phyloP scores from a whole-genome alignment of 495 filamentous ascomycete genomes.

The Wilcoxina mikolae region DNA sequence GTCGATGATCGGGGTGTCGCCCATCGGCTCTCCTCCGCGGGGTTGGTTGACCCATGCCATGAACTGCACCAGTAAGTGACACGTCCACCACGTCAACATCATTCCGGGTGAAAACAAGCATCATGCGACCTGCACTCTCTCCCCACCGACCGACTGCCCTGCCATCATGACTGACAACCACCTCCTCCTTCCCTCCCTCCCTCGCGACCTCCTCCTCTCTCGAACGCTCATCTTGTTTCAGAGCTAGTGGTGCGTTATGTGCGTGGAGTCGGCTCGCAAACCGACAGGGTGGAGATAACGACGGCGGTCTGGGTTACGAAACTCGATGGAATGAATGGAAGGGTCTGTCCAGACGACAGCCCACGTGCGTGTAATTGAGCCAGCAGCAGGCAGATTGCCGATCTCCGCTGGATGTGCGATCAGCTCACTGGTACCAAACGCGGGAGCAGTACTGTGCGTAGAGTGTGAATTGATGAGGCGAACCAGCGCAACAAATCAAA shows the following conservation, averaged over 20 bases:
- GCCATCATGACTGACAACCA: too few relatives aligned
- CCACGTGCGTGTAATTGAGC: neutral
- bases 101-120: slow-evolving; percentile 5
- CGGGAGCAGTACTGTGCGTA: too few relatives aligned
- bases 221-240: too few relatives aligned
- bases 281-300: slow-evolving; percentile 6
- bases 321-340: neutral
- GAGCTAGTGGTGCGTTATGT: neutral
- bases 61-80: too few relatives aligned
- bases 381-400: neutral
- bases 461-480: neutral
- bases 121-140: neutral
- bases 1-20: too few relatives aligned
- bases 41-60: too few relatives aligned
- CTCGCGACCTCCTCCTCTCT: too few relatives aligned
- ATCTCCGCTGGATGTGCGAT: neutral
- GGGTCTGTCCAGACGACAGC: neutral
- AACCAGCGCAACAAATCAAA: neutral
- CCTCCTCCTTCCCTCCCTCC: too few relatives aligned
- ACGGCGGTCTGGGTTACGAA: neutral
- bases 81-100: too few relatives aligned
- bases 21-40: too few relatives aligned
- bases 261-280: neutral
- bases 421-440: neutral
- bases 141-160: too few relatives aligned